These are phyloP conservation scores for Lipomyces chichibuensis DNA, from an alignment of 805 yeast genomes.

Conservation along the genomic window DNA sequence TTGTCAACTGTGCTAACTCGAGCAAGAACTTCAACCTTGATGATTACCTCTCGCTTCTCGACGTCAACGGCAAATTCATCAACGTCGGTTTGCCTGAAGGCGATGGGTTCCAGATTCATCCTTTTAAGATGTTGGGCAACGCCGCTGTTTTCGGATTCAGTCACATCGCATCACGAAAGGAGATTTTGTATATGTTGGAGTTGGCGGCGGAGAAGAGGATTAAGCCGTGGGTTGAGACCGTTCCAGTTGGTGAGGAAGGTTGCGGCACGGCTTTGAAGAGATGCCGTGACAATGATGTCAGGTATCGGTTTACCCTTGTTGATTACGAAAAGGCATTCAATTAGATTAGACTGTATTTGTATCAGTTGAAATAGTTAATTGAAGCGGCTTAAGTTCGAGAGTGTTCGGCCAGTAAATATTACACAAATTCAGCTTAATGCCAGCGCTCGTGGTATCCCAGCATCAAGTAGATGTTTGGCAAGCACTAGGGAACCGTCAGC, in stretches of 20 bases:
- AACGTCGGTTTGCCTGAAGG: slow-evolving; percentile 66
- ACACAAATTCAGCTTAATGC: too few species aligned
- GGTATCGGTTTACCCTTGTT: slow-evolving; percentile 51
- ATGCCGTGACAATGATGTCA: slow-evolving; percentile 45
- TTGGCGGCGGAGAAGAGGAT: slow-evolving; percentile 58
- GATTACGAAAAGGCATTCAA: slow-evolving; percentile 50
- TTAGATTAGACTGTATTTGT: neutral
- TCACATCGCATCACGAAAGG: slow-evolving; percentile 62
- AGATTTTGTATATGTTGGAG: slow-evolving; percentile 66
- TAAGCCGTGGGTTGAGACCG: slow-evolving; percentile 41
- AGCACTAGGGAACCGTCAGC: too few species aligned
- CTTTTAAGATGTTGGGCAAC: slow-evolving; percentile 27
- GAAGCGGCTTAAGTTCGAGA: too few species aligned
- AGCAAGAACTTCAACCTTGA: slow-evolving; percentile 55
- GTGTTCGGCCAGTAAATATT: too few species aligned
- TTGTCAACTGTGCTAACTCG: slow-evolving; percentile 58
- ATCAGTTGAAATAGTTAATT: neutral
- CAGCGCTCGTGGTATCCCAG: too few species aligned
- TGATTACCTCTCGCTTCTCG: slow-evolving; percentile 54
- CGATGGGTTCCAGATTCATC: slow-evolving; percentile 28
- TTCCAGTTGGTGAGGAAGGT: slow-evolving; percentile 46
- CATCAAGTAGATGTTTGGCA: too few species aligned
- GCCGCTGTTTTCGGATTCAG: slow-evolving; percentile 62
- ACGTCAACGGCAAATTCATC: slow-evolving; percentile 60
- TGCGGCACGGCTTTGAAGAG: slow-evolving; percentile 45